Conservation (phyloP, 257 asterid genomes). For the Primulina tabacum region DNA sequence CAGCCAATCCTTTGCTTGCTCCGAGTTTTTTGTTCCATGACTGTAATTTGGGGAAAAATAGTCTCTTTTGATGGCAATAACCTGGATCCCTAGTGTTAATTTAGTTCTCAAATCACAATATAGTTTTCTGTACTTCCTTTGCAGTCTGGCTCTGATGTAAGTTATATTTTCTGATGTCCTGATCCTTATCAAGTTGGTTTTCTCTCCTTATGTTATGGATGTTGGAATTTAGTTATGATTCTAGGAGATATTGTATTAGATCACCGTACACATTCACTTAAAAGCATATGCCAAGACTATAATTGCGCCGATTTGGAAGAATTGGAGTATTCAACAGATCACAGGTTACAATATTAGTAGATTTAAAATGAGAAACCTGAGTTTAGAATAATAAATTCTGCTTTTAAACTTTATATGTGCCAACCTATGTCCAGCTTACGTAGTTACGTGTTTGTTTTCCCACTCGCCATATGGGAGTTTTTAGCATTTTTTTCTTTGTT, state of each 20-base stretch:
- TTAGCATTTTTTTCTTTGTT: slow-evolving; percentile 3
- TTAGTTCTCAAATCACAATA: slow-evolving; percentile 8
- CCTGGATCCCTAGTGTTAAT: neutral
- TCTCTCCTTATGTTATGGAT: slow-evolving; percentile 9
- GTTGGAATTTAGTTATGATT: neutral
- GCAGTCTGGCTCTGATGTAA: neutral
- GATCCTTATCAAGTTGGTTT: slow-evolving; percentile 13
- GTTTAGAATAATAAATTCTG: neutral
- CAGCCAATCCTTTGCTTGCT: neutral
- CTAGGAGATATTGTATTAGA: neutral
- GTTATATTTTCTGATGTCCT: neutral
- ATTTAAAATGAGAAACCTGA: neutral
- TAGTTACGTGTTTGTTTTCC: neutral
- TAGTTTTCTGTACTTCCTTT: neutral
- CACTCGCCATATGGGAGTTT: neutral
- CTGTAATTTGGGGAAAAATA: neutral
- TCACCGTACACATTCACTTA: neutral
- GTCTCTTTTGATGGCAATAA: neutral
- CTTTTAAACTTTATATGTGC: too few species aligned
- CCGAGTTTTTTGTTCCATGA: neutral
- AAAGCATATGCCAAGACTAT: neutral
- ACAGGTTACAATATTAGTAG: neutral
- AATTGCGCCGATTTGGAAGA: neutral
- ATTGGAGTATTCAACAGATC: neutral
- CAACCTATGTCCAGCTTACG: too few species aligned